These are phyloP conservation scores for Anthostomella pinea DNA, from an alignment of 2,329 filamentous ascomycete genomes.

Conservation along the genomic window DNA sequence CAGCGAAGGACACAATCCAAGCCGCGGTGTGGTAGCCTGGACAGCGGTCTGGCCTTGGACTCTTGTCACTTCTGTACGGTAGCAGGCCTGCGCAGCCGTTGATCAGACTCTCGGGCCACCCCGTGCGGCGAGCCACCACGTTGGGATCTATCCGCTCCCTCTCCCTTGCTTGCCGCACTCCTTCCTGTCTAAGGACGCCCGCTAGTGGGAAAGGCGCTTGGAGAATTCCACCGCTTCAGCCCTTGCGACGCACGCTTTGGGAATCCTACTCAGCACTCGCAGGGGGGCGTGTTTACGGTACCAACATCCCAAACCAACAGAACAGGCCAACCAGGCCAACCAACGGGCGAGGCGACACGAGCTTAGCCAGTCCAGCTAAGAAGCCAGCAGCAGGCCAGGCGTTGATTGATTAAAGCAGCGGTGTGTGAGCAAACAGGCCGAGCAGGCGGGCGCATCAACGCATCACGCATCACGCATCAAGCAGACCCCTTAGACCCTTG, in stretches of 20 bases:
- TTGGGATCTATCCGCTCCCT: slow-evolving; percentile 32
- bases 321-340: slow-evolving; percentile 17
- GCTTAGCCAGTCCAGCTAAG: too few relatives aligned
- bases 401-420: slow-evolving; percentile 26
- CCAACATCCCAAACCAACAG: too few relatives aligned
- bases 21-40: too few relatives aligned
- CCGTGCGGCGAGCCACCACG: slow-evolving; percentile 31
- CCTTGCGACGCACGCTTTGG: slow-evolving; percentile 25
- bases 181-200: slow-evolving; percentile 19
- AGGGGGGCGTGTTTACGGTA: slow-evolving; percentile 19
- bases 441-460: slow-evolving; percentile 20
- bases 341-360: slow-evolving; percentile 18
- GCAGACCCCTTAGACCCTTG: slow-evolving; percentile 10
- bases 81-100: slow-evolving; percentile 18
- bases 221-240: slow-evolving; percentile 15
- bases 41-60: too few relatives aligned
- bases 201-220: slow-evolving; percentile 26
- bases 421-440: slow-evolving; percentile 23
- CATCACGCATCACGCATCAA: slow-evolving; percentile 1
- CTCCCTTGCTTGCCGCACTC: slow-evolving; percentile 30
- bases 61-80: too few relatives aligned
- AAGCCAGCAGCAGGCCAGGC: too few relatives aligned
- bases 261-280: slow-evolving; percentile 19
- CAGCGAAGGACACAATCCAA: too few relatives aligned
- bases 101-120: slow-evolving; percentile 33